These are phyloP conservation scores for Fabrea salina DNA, from an alignment of 169 alveolate species.

Conservation along the genomic window DNA sequence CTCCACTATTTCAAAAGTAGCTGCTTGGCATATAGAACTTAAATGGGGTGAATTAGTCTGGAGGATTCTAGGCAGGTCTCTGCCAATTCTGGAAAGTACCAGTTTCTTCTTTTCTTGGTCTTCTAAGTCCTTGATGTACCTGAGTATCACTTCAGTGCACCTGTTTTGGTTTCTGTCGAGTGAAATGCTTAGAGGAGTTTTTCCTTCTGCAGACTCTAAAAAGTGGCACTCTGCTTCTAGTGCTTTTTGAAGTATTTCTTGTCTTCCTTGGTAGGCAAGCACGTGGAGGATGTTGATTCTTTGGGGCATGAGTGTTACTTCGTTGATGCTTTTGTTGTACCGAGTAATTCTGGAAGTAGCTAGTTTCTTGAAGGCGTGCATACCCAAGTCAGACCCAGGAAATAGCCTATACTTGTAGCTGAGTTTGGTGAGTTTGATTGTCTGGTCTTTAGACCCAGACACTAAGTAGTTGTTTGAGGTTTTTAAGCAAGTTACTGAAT, in stretches of 20 bases:
- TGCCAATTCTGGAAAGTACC: not conserved
- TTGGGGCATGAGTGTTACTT: not conserved
- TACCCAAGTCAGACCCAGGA: not conserved
- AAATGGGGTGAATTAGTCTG: not conserved
- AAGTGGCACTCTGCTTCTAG: not conserved
- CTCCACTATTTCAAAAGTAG: not conserved
- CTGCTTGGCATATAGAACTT: not conserved
- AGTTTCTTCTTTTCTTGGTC: not conserved
- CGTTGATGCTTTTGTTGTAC: not conserved
- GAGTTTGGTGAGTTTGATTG: not conserved
- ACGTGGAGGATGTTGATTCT: conserved; percentile 16
- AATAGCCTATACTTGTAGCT: not conserved
- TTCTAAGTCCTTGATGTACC: not conserved
- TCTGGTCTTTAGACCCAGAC: conserved; percentile 3
- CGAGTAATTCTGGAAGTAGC: not conserved
- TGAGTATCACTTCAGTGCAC: conserved; percentile 21
- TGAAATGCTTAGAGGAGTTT: conserved; percentile 1
- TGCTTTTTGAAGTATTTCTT: not conserved
- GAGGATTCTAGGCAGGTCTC: not conserved
- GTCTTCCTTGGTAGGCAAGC: not conserved
- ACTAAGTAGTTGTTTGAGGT: not conserved
- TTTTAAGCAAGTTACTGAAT: not conserved
- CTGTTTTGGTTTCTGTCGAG: not conserved
- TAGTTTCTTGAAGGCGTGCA: not conserved
- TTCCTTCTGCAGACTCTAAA: not conserved